These are phyloP conservation scores for Fusarium dlaminii DNA, from an alignment of 2,329 filamentous ascomycete species.

Conservation along the genomic window DNA sequence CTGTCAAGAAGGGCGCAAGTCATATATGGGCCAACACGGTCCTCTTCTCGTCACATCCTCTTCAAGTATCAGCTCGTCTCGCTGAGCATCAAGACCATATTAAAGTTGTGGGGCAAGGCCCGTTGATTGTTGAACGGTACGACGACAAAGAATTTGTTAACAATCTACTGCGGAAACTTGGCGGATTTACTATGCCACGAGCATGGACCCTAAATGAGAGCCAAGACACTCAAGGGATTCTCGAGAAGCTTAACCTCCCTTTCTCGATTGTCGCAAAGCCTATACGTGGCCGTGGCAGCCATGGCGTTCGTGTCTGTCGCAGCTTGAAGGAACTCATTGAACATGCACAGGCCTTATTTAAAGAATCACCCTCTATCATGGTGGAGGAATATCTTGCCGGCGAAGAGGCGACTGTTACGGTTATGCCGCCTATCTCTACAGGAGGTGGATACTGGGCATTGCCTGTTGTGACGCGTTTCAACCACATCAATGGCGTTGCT, in stretches of 20 bases:
- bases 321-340: conserved; percentile 12
- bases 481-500: conserved; percentile 26
- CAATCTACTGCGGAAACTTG: conserved; percentile 49
- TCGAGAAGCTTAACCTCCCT: neutral
- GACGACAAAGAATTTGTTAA: conserved; percentile 63
- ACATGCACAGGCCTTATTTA: conserved; percentile 8
- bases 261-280: conserved; percentile 33
- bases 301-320: conserved; percentile 30
- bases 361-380: conserved; percentile 45
- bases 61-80: conserved; percentile 53
- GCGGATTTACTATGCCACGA: conserved; percentile 52
- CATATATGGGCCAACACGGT: conserved; percentile 63
- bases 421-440: conserved; percentile 56
- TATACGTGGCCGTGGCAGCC: conserved; percentile 30
- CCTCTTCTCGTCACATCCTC: conserved; percentile 57
- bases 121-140: conserved; percentile 56
- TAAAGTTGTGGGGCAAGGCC: conserved; percentile 57
- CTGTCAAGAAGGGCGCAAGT: conserved; percentile 53
- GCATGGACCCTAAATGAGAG: conserved; percentile 46
- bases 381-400: conserved; percentile 59
- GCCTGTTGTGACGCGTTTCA: conserved; percentile 42
- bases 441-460: conserved; percentile 53
- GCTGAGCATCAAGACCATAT: conserved; percentile 44
- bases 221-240: neutral
- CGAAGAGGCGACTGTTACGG: conserved; percentile 60